These are phyloP conservation scores for Lactarius evosmus DNA, from an alignment of 768 basidiomycete genomes.

Conservation along the genomic window DNA sequence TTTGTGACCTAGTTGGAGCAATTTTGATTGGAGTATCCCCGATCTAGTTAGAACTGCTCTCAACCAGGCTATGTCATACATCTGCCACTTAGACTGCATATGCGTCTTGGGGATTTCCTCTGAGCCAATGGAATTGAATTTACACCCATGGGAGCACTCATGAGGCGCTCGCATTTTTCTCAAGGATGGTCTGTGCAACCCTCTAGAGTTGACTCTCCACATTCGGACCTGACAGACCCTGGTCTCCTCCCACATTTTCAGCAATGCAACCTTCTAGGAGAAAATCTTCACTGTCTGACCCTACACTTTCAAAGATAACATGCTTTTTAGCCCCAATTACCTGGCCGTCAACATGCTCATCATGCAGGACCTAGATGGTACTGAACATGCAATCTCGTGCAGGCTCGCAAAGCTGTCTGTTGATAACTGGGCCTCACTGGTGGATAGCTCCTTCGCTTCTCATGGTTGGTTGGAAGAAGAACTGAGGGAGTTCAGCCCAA, in stretches of 20 bases:
- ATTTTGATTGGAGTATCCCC: too few relatives aligned
- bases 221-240: slow-evolving; percentile 20
- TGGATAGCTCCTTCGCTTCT: slow-evolving; percentile 20
- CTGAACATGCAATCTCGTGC: slow-evolving; percentile 37
- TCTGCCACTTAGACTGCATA: too few relatives aligned
- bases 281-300: slow-evolving; percentile 32
- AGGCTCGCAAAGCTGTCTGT: slow-evolving; percentile 42
- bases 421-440: slow-evolving; percentile 34
- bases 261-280: slow-evolving; percentile 40
- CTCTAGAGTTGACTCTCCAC: too few relatives aligned
- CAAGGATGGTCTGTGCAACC: too few relatives aligned
- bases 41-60: too few relatives aligned
- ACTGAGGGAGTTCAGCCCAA: slow-evolving; percentile 15
- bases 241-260: slow-evolving; percentile 39
- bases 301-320: background rate
- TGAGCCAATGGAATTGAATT: too few relatives aligned
- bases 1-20: too few relatives aligned
- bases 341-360: slow-evolving; percentile 40
- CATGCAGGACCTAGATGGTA: slow-evolving; percentile 38
- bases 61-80: too few relatives aligned
- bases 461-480: background rate
- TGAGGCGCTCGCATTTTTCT: too few relatives aligned
- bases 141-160: too few relatives aligned
- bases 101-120: too few relatives aligned
- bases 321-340: background rate